Evolutionary conservation across 2,329 filamentous ascomycete genomes (phyloP), one percentile per base, ranked within the genome.

Genomic region (Penicillium sp.): DNA sequence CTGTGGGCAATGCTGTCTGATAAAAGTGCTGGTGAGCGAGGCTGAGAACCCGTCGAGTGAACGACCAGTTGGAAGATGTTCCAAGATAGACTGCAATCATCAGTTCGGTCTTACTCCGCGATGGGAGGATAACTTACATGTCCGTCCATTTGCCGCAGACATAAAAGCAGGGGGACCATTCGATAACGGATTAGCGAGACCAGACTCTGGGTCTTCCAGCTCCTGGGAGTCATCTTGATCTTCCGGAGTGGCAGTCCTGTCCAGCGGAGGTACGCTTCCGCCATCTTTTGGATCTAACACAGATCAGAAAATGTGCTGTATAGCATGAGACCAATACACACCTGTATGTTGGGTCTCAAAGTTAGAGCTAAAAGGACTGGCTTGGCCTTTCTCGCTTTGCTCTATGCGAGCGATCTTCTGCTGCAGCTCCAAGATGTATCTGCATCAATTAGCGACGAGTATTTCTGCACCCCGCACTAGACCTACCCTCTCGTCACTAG

Each of bases 401-500:
- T 66, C 55, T 32, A 68, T 53, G n/a, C 44, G 46, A 4, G 64
- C 59, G 18, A 67, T 50, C 45, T 67, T 69, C 38, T 69, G 59
- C 40, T 73, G 65, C n/a, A 76, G 63, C 34, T 74, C 71, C 2
- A 71, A 60, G 42, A 76, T 65, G 44, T 67, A 75, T 4, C 73
- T 75, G 43, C 10, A 32, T 24, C 18, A 44, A 42, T 54, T 50
- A 57, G 52, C 5, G 9, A 46, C 36, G 14, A 48, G 41, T 45
- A 18, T 27, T 47, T 51, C 14, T 16, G 7, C 24, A 24, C 4
- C n/a, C 5, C 27, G 8, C n/a, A 41, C 10, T 32, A 44, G 3
- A 54, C 27, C 7, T 59, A 79, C 78, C 75, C 76, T 66, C 71
- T 70, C 13, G 78, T 79, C 4, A 82, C 78, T 4, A 81, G 62